Conservation (phyloP, 345 rosid genomes). For the Excoecaria cochinchinensis region DNA sequence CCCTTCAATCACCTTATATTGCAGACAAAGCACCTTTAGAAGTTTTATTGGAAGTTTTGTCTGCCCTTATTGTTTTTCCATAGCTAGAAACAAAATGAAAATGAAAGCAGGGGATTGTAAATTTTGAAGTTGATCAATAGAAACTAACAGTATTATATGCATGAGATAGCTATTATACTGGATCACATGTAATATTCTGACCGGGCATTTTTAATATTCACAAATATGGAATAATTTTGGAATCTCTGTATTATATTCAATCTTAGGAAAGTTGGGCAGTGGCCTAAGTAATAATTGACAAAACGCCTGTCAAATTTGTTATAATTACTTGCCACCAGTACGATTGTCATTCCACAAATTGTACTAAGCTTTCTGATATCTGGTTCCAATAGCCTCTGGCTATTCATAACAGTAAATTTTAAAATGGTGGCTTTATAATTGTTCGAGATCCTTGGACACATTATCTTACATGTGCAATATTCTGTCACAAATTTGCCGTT, state of each 20-base stretch:
- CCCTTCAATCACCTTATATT: background rate
- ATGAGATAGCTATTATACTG: background rate
- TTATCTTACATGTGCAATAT: background rate
- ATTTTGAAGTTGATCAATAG: background rate
- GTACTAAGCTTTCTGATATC: background rate
- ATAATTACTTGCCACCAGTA: background rate
- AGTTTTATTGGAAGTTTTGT: conserved; percentile 1
- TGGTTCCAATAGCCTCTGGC: background rate
- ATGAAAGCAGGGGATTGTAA: background rate
- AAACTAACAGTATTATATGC: background rate
- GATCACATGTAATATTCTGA: background rate
- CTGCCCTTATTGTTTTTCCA: conserved; percentile 11
- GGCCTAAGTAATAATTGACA: background rate
- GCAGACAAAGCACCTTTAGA: background rate
- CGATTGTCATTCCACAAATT: background rate
- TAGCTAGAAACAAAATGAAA: background rate
- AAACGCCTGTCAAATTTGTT: background rate
- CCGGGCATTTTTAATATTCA: background rate
- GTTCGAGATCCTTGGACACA: background rate
- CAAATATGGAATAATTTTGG: background rate
- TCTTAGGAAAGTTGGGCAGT: conserved; percentile 2
- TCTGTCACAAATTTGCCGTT: background rate
- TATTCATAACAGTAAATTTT: background rate
- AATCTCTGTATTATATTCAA: background rate
- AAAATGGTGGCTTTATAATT: background rate